phyloP scores from a whole-genome alignment of 2,329 filamentous ascomycete species.

The Cladophialophora chaetospira region DNA sequence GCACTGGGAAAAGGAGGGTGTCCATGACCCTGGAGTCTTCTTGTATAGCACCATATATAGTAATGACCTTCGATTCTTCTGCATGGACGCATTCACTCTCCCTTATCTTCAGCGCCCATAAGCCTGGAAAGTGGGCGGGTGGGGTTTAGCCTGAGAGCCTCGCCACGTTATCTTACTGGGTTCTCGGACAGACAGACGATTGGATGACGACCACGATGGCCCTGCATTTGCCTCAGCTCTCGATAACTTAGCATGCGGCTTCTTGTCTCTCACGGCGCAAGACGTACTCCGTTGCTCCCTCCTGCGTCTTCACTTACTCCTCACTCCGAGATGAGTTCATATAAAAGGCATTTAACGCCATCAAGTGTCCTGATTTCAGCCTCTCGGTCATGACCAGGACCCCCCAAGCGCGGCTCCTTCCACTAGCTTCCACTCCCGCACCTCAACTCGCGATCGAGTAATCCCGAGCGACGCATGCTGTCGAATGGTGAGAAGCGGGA shows the following conservation, averaged over 20 bases:
- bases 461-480: not conserved
- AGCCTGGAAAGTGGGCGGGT: no score
- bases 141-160: no score
- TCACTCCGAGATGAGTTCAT: not conserved
- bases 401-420: not conserved
- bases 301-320: not conserved
- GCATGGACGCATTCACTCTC: no score
- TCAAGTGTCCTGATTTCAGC: not conserved
- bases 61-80: not conserved
- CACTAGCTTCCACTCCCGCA: not conserved
- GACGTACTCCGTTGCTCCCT: not conserved
- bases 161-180: no score
- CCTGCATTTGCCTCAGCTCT: no score
- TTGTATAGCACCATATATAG: not conserved
- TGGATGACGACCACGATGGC: no score
- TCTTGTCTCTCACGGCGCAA: not conserved
- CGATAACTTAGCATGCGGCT: no score
- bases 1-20: not conserved
- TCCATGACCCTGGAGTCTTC: not conserved
- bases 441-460: not conserved
- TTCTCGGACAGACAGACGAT: no score
- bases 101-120: no score
- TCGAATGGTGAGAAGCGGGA: slow-evolving; percentile 9
- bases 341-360: not conserved
- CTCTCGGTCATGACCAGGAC: not conserved